Percentiles rank a stretch among this genome's conserved stretches.
Evolutionary conservation across 371 early-diverging fungal species (phyloP).

Genomic region (Thermomucor indicae-seudaticae): DNA sequence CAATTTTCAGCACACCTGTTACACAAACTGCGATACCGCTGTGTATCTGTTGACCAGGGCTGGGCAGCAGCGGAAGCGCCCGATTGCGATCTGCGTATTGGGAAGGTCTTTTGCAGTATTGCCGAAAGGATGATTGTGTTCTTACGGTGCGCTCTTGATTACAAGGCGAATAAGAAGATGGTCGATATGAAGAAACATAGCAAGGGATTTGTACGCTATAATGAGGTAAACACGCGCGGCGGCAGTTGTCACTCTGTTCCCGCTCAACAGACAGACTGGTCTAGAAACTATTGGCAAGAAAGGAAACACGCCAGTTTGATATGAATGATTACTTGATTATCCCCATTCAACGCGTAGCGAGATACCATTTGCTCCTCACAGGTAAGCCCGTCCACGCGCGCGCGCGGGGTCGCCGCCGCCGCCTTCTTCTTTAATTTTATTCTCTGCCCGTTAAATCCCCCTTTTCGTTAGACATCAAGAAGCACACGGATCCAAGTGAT

Average conservation of each 20-base stretch:
- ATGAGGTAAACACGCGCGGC: constrained; percentile 8
- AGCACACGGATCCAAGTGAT: constrained; percentile 32
- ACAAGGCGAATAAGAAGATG: constrained; percentile 22
- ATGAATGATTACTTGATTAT: constrained; percentile 35
- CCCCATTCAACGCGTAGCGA: constrained; percentile 37
- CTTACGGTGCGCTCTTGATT: constrained; percentile 34
- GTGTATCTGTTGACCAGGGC: not conserved
- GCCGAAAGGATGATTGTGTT: constrained; percentile 24
- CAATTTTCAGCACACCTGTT: constrained; percentile 22
- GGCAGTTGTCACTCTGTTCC: not conserved
- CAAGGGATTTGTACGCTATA: constrained; percentile 22
- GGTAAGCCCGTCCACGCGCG: constrained; percentile 12
- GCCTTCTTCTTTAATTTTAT: too few relatives aligned
- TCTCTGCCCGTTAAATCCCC: not conserved
- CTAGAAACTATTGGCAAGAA: constrained; percentile 19
- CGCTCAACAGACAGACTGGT: not conserved
- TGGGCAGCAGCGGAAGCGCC: not conserved
- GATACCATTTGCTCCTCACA: constrained; percentile 30
- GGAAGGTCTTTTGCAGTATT: constrained; percentile 19
- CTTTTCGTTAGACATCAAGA: constrained; percentile 30
- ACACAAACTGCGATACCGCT: constrained; percentile 7
- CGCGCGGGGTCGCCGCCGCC: too few relatives aligned
- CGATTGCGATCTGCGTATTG: constrained; percentile 9
- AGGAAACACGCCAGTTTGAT: constrained; percentile 34
- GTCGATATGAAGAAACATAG: constrained; percentile 9